phyloP scores from a whole-genome alignment of 2,329 filamentous ascomycete species.

The Phaeosphaeria sp. region DNA sequence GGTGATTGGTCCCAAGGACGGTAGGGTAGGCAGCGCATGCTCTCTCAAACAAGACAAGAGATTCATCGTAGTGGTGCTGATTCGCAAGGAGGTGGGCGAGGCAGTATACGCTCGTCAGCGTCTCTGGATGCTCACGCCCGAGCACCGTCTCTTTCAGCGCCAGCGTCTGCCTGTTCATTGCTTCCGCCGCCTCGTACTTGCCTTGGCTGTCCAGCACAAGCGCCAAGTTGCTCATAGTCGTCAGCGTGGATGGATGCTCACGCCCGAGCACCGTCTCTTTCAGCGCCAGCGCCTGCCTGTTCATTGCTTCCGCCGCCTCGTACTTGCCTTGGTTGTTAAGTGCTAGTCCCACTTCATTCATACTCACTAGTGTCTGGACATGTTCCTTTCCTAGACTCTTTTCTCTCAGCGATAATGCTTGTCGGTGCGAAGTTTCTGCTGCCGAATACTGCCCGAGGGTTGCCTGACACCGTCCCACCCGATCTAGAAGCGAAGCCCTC shows the following conservation, averaged over 20 bases:
- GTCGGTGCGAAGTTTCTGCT: constrained; percentile 8
- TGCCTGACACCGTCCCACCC: constrained; percentile 13
- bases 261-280: background rate
- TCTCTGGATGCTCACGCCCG: background rate
- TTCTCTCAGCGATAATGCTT: constrained; percentile 8
- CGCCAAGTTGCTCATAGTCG: background rate
- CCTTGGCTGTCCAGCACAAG: too few species aligned
- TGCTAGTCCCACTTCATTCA: background rate
- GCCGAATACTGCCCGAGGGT: constrained; percentile 13
- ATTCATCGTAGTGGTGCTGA: constrained; percentile 7
- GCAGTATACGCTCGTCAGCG: constrained; percentile 2
- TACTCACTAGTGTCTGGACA: background rate
- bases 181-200: too few species aligned
- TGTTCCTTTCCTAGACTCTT: constrained; percentile 6
- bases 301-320: too few species aligned
- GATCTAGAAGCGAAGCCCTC: constrained; percentile 12
- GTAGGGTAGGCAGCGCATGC: constrained; percentile 7
- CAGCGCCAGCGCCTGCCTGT: too few species aligned
- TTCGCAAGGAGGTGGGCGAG: constrained; percentile 11
- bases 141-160: background rate
- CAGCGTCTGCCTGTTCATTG: too few species aligned
- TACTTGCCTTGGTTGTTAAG: too few species aligned
- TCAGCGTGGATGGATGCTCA: background rate
- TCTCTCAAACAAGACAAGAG: constrained; percentile 6
- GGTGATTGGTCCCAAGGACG: constrained; percentile 11